Base-by-base conservation (phyloP, 2,329 filamentous ascomycete species). In the Fusarium sp. region DNA sequence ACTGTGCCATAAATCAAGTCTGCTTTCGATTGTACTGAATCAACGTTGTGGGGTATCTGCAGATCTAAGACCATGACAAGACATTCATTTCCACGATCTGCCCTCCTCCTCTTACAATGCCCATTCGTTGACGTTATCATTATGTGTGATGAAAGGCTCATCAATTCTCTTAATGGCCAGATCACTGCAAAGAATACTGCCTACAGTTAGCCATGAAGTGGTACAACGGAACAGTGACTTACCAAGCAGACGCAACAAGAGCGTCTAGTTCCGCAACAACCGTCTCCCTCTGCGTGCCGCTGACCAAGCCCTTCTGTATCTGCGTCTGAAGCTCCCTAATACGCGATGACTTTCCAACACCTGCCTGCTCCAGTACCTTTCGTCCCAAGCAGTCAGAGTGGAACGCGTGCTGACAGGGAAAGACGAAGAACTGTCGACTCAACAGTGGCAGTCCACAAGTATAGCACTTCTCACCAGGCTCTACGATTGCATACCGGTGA, bases 391-490 rank as follows among this genome's bases (percentile, higher is more conserved):
- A 99, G 77, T 99, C 96, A 41, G 92, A 95, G 79, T 99, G 96
- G 76, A 99, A 99, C 5, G 94, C 92, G 80, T 99, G 96, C 82
- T 99, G 96, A 79, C 96, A 99, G 0, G 96, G 96, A 72, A 99
- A 99, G 18, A 99, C 96, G 73, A 98, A 99, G 80, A 99, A 99
- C 74, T 97, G 94, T 55, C 94, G 83, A 75, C 92, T 94, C 16
- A 99, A 85, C 55, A 99, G 82, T 11, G 96, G 96, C 57, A 98
- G 81, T 0, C 90, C 88, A 76, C 96, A 99, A 3, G 91, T 88
- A 81, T 95, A 97, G 79, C 96, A 99, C 77, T 93, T 91, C 83
- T 99, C 96, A 0, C 96, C 96, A 0, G 96, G 95, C 77, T 97
- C 94, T 8, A 99, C 96, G 67, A 99, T 97, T 2, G 95, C 96